A percentile compares a stretch with the other conserved stretches of the same genome.
Evolutionary conservation across 345 rosid genomes (phyloP).

Genomic region (Eutrema heterophyllum): DNA sequence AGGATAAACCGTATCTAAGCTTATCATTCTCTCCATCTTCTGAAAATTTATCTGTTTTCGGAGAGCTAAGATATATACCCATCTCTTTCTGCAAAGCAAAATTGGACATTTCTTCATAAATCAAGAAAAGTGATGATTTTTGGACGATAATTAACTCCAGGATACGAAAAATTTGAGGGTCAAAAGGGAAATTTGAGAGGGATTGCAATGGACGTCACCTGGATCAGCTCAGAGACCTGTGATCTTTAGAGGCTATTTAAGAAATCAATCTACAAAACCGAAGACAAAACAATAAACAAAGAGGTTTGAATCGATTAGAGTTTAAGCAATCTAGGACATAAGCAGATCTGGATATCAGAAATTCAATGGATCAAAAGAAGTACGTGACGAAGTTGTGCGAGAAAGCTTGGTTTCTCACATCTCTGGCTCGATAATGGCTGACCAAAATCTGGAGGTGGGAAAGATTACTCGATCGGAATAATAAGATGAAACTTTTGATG

Average conservation of each 20-base stretch:
- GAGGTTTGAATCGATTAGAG: background rate
- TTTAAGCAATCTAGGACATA: background rate
- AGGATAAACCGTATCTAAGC: conserved; percentile 84
- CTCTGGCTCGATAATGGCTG: background rate
- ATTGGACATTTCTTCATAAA: background rate
- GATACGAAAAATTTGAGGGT: background rate
- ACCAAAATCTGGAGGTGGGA: background rate
- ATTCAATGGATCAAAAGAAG: conserved; percentile 4
- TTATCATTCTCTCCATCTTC: conserved; percentile 77
- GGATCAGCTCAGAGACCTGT: background rate
- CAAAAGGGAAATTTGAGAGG: background rate
- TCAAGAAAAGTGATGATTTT: background rate
- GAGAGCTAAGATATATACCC: conserved; percentile 94
- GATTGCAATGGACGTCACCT: background rate
- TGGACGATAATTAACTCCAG: background rate
- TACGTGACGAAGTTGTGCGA: background rate
- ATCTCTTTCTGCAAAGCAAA: conserved; percentile 38
- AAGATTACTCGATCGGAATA: background rate
- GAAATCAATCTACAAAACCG: background rate
- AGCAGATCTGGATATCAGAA: background rate
- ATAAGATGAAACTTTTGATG: background rate
- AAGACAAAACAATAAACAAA: background rate
- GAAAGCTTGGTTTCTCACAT: conserved; percentile 21
- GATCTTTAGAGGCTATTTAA: background rate
- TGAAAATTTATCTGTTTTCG: conserved; percentile 89